Conservation (phyloP, 2,329 filamentous ascomycete species). For the Ascochyta pisi region DNA sequence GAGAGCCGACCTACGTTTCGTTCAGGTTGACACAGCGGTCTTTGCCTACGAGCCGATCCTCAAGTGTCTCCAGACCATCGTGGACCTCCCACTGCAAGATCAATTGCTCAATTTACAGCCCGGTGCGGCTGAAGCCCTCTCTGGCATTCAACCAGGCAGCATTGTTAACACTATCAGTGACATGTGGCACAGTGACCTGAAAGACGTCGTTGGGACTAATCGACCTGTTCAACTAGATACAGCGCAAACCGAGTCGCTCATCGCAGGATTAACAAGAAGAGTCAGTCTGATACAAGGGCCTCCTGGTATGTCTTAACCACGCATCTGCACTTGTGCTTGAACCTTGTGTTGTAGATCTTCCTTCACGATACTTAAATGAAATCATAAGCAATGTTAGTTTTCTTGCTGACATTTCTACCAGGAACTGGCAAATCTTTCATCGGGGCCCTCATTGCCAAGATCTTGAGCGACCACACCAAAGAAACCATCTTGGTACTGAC, state of each 20-base stretch:
- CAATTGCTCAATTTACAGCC: constrained; percentile 54
- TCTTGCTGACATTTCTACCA: constrained; percentile 36
- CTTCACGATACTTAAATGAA: too few relatives aligned
- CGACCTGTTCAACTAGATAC: constrained; percentile 53
- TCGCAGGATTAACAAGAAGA: constrained; percentile 59
- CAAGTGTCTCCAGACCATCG: constrained; percentile 62
- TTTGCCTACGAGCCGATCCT: constrained; percentile 75
- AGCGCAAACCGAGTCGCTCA: constrained; percentile 65
- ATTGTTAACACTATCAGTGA: constrained; percentile 36
- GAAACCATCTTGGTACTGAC: constrained; percentile 68
- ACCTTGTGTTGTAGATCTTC: too few relatives aligned
- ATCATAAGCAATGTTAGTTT: too few relatives aligned
- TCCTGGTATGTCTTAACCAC: constrained; percentile 59
- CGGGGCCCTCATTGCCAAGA: constrained; percentile 67
- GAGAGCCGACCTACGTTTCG: constrained; percentile 54
- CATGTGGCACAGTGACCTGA: constrained; percentile 25
- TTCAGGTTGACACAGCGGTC: constrained; percentile 68
- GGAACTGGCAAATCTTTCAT: constrained; percentile 80
- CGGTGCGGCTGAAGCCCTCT: constrained; percentile 25
- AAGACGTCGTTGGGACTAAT: constrained; percentile 25
- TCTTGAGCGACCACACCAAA: constrained; percentile 58
- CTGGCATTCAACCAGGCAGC: constrained; percentile 30
- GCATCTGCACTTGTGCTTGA: neutral
- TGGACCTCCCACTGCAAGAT: constrained; percentile 62
- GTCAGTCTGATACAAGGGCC: constrained; percentile 75